Evolutionary conservation across 2,329 filamentous ascomycete species (phyloP).

Genomic region (Diplodia sapinea): DNA sequence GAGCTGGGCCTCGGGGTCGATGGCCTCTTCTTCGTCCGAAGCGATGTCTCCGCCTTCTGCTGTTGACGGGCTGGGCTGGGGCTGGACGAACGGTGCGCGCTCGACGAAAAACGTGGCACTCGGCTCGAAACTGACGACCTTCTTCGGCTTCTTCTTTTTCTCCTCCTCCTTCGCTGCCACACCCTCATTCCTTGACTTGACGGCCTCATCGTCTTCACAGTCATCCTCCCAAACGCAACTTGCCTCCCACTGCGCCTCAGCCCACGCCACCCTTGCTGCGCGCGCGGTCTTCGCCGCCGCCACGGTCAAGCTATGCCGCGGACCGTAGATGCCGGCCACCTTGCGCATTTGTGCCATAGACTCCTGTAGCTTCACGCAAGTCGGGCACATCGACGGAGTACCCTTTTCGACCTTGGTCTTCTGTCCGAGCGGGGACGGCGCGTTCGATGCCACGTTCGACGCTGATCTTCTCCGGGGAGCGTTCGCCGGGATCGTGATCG

Average conservation of each 20-base stretch:
- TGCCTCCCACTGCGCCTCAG: slow-evolving; percentile 1
- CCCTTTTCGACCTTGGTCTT: background rate
- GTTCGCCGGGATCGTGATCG: background rate
- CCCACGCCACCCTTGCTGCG: slow-evolving; percentile 1
- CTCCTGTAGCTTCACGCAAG: background rate
- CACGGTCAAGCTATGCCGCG: slow-evolving; percentile 2
- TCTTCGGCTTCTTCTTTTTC: background rate
- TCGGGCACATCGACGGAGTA: background rate
- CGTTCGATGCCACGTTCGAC: background rate
- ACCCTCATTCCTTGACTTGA: background rate
- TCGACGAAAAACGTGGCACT: slow-evolving; percentile 1
- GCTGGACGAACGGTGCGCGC: background rate
- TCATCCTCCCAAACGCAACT: background rate
- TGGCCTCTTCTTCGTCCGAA: background rate
- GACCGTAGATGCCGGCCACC: slow-evolving; percentile 15
- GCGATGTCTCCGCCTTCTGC: background rate
- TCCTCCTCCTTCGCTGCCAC: background rate
- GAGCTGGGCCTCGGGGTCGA: background rate
- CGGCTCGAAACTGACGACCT: background rate
- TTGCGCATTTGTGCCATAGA: slow-evolving; percentile 2
- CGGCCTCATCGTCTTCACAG: background rate
- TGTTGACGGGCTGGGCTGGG: background rate
- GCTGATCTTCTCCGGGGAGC: background rate
- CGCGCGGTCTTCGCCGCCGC: background rate
- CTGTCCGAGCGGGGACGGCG: background rate